phyloP scores from a whole-genome alignment of 352 stramenopile genomes.

The Phytopythium vexans region DNA sequence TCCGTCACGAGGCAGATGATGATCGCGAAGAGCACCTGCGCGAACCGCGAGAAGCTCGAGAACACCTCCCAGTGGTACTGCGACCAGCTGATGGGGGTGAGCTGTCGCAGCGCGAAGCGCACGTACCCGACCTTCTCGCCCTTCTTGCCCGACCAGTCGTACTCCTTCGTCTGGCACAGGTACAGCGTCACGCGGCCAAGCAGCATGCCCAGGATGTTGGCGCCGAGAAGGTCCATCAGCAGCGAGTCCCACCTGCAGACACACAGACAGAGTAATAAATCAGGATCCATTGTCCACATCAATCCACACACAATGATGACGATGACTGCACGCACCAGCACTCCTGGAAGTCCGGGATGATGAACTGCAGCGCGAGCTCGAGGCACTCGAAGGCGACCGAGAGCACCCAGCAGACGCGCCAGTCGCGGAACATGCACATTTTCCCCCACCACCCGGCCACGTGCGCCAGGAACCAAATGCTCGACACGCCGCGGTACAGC shows the following conservation, averaged over 20 bases:
- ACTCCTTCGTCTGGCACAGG: constrained; percentile 85
- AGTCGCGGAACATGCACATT: constrained; percentile 94
- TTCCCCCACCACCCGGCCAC: constrained; percentile 90
- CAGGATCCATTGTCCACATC: not conserved
- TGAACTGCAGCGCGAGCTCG: constrained; percentile 86
- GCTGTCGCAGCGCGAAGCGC: constrained; percentile 76
- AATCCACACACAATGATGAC: not conserved
- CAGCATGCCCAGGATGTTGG: constrained; percentile 90
- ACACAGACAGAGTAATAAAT: not conserved
- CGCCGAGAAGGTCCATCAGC: constrained; percentile 89
- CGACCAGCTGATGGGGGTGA: constrained; percentile 86
- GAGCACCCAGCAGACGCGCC: constrained; percentile 90
- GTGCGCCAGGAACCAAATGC: constrained; percentile 85
- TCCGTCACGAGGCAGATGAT: constrained; percentile 86
- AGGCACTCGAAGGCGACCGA: constrained; percentile 90
- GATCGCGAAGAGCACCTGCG: constrained; percentile 78
- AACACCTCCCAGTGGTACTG: constrained; percentile 92
- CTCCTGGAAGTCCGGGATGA: constrained; percentile 93
- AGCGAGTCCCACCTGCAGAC: constrained; percentile 86
- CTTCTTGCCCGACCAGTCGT: constrained; percentile 87
- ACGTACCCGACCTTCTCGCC: constrained; percentile 68
- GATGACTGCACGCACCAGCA: constrained; percentile 62
- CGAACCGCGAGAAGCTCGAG: constrained; percentile 88
- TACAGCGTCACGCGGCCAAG: constrained; percentile 69
- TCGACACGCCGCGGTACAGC: constrained; percentile 66